These are phyloP conservation scores for Elymus sibiricus DNA, from an alignment of 176 grass and related monocot species.

Conservation along the genomic window DNA sequence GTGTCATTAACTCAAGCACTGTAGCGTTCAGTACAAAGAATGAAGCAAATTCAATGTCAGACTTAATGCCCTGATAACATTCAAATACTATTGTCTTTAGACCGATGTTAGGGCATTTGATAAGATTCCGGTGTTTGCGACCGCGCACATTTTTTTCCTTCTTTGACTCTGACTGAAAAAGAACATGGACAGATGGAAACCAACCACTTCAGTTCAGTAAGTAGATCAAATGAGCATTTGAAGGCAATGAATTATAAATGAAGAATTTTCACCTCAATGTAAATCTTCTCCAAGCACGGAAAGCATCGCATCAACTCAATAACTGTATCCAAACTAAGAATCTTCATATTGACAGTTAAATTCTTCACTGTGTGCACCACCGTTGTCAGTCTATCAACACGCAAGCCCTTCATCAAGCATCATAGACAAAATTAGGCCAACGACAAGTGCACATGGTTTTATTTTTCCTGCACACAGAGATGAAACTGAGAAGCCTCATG, in stretches of 20 bases:
- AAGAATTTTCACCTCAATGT: neutral
- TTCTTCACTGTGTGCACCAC: neutral
- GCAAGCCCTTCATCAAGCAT: neutral
- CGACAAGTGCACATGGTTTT: neutral
- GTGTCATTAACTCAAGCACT: neutral
- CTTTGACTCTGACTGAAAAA: neutral
- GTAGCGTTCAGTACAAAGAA: slow-evolving; percentile 1
- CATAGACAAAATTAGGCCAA: neutral
- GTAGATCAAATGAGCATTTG: neutral
- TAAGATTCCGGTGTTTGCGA: neutral
- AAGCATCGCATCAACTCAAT: neutral
- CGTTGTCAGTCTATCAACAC: neutral
- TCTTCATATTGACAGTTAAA: neutral
- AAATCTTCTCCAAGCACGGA: neutral
- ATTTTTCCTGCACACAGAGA: neutral
- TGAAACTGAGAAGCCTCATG: neutral
- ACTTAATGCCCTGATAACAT: neutral
- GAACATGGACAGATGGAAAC: neutral
- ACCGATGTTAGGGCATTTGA: neutral
- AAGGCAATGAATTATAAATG: neutral
- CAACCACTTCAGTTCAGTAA: neutral
- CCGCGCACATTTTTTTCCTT: neutral
- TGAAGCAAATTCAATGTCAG: neutral
- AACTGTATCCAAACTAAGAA: neutral
- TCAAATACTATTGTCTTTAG: neutral